These are phyloP conservation scores for Pleoardoris graminearum DNA, from an alignment of 2,329 filamentous ascomycete species.

Conservation along the genomic window DNA sequence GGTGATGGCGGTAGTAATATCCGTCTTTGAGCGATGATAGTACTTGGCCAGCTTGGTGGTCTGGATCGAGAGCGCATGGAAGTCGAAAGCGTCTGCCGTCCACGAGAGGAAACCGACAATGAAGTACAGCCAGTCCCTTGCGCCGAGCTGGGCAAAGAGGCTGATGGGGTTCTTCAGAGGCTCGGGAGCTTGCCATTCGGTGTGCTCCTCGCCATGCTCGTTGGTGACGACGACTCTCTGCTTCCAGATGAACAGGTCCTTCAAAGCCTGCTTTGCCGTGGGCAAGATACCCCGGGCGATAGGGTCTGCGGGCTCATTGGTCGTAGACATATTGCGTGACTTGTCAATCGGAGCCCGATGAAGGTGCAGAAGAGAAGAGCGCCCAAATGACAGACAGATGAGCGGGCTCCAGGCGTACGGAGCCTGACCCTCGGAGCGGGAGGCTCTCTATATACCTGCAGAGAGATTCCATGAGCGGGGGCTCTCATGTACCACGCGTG, in stretches of 20 bases:
- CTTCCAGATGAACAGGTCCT: slow-evolving; percentile 73
- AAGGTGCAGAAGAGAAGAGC: slow-evolving; percentile 11
- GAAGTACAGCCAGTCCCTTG: slow-evolving; percentile 74
- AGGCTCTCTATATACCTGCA: slow-evolving; percentile 9
- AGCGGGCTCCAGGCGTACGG: slow-evolving; percentile 8
- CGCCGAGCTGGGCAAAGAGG: slow-evolving; percentile 65
- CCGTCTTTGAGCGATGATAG: slow-evolving; percentile 64
- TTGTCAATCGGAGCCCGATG: background rate
- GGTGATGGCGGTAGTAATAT: slow-evolving; percentile 75
- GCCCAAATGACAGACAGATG: slow-evolving; percentile 1
- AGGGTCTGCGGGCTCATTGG: slow-evolving; percentile 63
- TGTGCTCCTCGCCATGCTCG: slow-evolving; percentile 64
- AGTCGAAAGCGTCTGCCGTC: slow-evolving; percentile 83
- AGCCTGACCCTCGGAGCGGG: slow-evolving; percentile 4
- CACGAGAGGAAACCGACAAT: slow-evolving; percentile 73
- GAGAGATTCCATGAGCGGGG: slow-evolving; percentile 16
- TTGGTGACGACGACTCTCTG: slow-evolving; percentile 71
- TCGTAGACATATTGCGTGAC: slow-evolving; percentile 29
- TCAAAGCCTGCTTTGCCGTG: slow-evolving; percentile 65
- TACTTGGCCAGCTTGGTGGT: slow-evolving; percentile 65
- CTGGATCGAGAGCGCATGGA: slow-evolving; percentile 79
- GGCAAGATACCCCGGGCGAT: slow-evolving; percentile 67
- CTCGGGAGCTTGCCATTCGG: slow-evolving; percentile 70
- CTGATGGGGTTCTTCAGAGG: slow-evolving; percentile 71
- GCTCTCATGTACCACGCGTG: slow-evolving; percentile 7